Conservation (phyloP, 192 early-diverging fungal genomes). For the Coemansia furcata region DNA sequence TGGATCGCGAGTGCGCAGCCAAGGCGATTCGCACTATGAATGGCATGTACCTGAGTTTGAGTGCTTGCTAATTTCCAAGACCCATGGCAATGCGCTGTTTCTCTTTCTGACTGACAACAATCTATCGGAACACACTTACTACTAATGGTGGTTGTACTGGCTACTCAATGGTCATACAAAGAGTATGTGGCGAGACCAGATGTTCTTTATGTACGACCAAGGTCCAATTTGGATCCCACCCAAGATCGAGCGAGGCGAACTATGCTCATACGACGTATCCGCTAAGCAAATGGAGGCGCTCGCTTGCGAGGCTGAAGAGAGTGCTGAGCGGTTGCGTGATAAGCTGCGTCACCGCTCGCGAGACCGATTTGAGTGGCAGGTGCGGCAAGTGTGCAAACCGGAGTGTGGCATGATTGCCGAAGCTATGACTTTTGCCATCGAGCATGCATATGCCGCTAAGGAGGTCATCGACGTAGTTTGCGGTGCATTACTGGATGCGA, state of each 20-base stretch:
- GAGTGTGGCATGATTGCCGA: slow-evolving; percentile 61
- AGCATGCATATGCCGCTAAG: slow-evolving; percentile 80
- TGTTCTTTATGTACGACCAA: slow-evolving; percentile 85
- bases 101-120: slow-evolving; percentile 71
- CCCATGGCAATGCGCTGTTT: slow-evolving; percentile 68
- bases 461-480: slow-evolving; percentile 71
- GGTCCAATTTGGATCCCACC: slow-evolving; percentile 88
- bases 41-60: slow-evolving; percentile 71
- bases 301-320: slow-evolving; percentile 51
- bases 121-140: slow-evolving; percentile 79
- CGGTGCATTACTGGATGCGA: slow-evolving; percentile 56
- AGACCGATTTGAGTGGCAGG: slow-evolving; percentile 22
- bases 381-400: slow-evolving; percentile 14
- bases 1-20: slow-evolving; percentile 70
- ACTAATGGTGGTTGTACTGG: slow-evolving; percentile 90
- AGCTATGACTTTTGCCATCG: slow-evolving; percentile 81
- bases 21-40: slow-evolving; percentile 73
- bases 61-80: slow-evolving; percentile 62
- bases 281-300: neutral
- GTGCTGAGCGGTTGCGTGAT: slow-evolving; percentile 17
- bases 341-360: slow-evolving; percentile 19
- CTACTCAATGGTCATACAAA: slow-evolving; percentile 79
- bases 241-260: slow-evolving; percentile 39
- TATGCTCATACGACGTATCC: neutral
- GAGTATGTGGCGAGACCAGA: slow-evolving; percentile 66